Base-by-base conservation (phyloP, 164 flowering plant genomes). In the Houttuynia cordata region DNA sequence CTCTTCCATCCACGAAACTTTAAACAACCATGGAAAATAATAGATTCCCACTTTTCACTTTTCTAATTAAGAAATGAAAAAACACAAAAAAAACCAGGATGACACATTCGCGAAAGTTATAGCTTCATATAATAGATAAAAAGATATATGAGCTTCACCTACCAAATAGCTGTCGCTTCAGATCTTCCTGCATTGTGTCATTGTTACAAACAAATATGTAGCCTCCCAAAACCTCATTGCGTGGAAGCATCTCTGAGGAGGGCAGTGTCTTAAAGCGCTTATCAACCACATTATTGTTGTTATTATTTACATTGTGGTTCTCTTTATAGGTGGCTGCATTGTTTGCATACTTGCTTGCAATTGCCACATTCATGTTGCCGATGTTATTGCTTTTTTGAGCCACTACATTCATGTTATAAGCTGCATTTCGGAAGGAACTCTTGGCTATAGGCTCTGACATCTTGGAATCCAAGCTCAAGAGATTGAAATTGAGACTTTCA, bases 141-240 rank as follows among this genome's bases (percentile, higher is more conserved):
- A 30, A 30, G 37, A 6, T 1, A 21, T 20, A 7, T 21, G 20
- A 57, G 59, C 0, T 10, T 37, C 37, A 19, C 56, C 65, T 85
- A 93, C 98, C 98, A 81, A 93, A 93, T 9, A 93, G 83, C 64
- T 89, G 94, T 25, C 97, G 70, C 81, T 83, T 89, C 42, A 93
- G 68, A 67, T 93, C 96, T 70, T 89, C 96, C 76, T 81, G 85
- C 96, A 89, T 89, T 25, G 96, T 89, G 64, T 89, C 96, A 76
- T 86, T 92, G 86, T 92, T 92, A 64, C 98, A 92, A 8, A 92
- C 98, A 70, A 92, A 92, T 62, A 93, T 89, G 78, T 93, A 93
- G 17, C 98, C 98, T 18, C 98, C 98, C 61, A 93, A 90, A 51
- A 82, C 83, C 73, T 89, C 97, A 77, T 89, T 79, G 55, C 97